These are phyloP conservation scores for Laguncularia racemosa DNA, from an alignment of 345 rosid species.

Conservation along the genomic window DNA sequence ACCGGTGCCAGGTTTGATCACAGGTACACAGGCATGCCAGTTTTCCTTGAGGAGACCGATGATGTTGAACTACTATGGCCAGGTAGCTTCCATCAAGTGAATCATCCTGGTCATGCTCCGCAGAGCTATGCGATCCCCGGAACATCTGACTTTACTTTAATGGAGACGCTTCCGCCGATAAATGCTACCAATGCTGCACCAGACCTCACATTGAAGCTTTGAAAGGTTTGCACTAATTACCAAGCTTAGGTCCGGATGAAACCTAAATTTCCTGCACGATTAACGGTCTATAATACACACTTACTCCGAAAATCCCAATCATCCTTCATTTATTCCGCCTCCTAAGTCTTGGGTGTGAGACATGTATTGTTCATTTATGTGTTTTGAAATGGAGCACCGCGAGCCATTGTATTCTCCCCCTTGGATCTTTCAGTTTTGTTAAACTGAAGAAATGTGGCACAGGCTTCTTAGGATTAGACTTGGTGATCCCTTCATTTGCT, in stretches of 20 bases:
- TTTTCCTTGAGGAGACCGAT: constrained; percentile 40
- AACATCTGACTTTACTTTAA: constrained; percentile 26
- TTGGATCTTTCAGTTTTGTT: too few relatives aligned
- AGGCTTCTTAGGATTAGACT: too few relatives aligned
- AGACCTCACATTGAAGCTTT: constrained; percentile 64
- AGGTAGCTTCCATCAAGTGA: constrained; percentile 55
- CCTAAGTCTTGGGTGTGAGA: too few relatives aligned
- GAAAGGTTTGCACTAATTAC: constrained; percentile 8
- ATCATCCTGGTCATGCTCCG: constrained; percentile 15
- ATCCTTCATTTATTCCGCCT: too few relatives aligned
- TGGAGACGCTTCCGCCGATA: constrained; percentile 23
- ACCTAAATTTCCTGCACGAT: too few relatives aligned
- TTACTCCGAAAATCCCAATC: too few relatives aligned
- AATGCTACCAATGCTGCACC: constrained; percentile 39
- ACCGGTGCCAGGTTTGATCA: constrained; percentile 43
- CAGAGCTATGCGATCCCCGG: constrained; percentile 24
- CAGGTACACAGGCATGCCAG: constrained; percentile 36
- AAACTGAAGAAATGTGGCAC: too few relatives aligned
- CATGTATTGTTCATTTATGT: too few relatives aligned
- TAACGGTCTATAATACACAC: too few relatives aligned
- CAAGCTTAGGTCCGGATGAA: too few relatives aligned
- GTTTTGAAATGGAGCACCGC: too few relatives aligned
- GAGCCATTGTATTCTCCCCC: too few relatives aligned
- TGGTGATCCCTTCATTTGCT: background rate
- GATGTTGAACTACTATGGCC: constrained; percentile 66